Base-by-base conservation (phyloP, 2,329 filamentous ascomycete species). In the Colletotrichum echinochloae region DNA sequence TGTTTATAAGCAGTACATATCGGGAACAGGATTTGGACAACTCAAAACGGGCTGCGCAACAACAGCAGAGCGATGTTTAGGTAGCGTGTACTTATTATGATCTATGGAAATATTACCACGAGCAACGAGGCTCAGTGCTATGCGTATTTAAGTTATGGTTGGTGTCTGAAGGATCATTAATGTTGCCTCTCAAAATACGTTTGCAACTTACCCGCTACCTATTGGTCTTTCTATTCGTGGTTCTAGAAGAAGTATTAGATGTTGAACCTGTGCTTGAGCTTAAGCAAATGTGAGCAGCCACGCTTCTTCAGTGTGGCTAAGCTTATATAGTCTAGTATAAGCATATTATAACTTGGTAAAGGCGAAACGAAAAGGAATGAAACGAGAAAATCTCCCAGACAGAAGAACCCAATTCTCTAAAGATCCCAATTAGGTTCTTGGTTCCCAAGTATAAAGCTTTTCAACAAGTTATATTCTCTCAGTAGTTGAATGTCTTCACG, bases 1-100 rank as follows among this genome's bases (percentile, higher is more conserved):
- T 39, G 41, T 41, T 26, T 35, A 28, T 52, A 18, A 44, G 52
- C 60, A 37, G 60, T 41, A 62, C 48, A 62, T 62, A 62, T 16
- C 23, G 35, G 23, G 39, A 16, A 44, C 20, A 9, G 4, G 6
- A 7, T 14, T 39, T 14, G 14, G n/a, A 18, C n/a, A 18, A n/a
- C 3, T 1, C 4, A n/a, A 14, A 14, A 39, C 12, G 6, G 12
- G 16, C 7, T 37, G n/a, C 26, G 18, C 12, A 23, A 54, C 12
- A 23, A 54, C 14, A 16, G 12, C 23, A 33, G 14, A 9, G 33
- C 12, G 20, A 26, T 56, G 3, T 16, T 3, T n/a, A n/a, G 20
- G 14, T 56, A 56, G 52, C 33, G 12, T 56, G 8, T 26, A 8
- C 14, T 56, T 11, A 26, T 56, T 39, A 8, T 16, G 28, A 20